Percentiles rank a stretch among this genome's conserved stretches.
These are phyloP conservation scores for Aspergillus sclerotiicarbonarius DNA, from an alignment of 495 filamentous ascomycete genomes.

Conservation along the genomic window DNA sequence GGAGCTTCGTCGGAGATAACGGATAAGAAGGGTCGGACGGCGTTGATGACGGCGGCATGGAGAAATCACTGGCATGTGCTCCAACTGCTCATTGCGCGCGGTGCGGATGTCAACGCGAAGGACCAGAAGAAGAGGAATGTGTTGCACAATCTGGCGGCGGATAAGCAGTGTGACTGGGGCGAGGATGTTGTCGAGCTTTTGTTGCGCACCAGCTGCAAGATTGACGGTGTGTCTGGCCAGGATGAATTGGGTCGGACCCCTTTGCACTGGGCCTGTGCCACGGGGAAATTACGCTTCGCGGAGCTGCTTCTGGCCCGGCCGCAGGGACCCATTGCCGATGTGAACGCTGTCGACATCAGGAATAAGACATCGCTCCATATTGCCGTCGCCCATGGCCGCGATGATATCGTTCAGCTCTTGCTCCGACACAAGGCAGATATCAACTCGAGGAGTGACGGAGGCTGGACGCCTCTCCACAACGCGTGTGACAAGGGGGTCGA, in stretches of 20 bases:
- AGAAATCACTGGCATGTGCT: constrained; percentile 53
- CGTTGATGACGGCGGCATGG: constrained; percentile 59
- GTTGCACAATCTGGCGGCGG: constrained; percentile 56
- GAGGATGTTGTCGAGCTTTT: constrained; percentile 48
- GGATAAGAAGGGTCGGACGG: constrained; percentile 52
- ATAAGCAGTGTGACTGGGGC: constrained; percentile 54
- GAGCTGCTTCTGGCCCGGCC: constrained; percentile 50
- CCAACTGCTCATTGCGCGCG: constrained; percentile 45
- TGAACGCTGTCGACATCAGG: constrained; percentile 54
- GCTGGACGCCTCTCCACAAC: constrained; percentile 65
- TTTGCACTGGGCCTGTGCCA: constrained; percentile 63
- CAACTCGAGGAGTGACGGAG: constrained; percentile 56
- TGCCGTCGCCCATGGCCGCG: constrained; percentile 51
- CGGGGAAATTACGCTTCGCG: constrained; percentile 56
- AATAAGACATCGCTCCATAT: constrained; percentile 62
- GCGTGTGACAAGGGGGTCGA: constrained; percentile 56
- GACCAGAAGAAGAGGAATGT: constrained; percentile 41
- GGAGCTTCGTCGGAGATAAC: constrained; percentile 38
- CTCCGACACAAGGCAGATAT: constrained; percentile 52
- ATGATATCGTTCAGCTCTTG: constrained; percentile 56
- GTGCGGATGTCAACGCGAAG: constrained; percentile 48
- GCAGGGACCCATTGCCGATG: constrained; percentile 39
- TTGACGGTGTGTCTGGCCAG: constrained; percentile 38
- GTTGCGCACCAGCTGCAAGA: constrained; percentile 38
- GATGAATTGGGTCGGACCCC: constrained; percentile 56